Conservation (phyloP, 768 basidiomycete species). For the Leccinum sublutescens region DNA sequence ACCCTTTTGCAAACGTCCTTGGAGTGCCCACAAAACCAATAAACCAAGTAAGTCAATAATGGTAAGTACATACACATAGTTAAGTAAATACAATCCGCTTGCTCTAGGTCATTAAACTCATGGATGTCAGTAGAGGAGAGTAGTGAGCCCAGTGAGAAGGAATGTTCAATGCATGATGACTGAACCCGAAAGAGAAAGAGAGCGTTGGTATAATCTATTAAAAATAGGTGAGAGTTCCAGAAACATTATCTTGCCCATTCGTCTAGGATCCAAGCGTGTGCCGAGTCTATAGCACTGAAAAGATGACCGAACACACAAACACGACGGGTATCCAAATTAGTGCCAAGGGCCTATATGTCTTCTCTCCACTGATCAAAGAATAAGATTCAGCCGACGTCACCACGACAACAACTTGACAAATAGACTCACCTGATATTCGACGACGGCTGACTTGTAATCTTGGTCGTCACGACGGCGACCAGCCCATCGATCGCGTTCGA, state of each 20-base stretch:
- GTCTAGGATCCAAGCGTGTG: not conserved
- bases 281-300: conserved; percentile 13
- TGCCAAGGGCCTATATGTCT: conserved; percentile 8
- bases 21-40: not conserved
- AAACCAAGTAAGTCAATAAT: not conserved
- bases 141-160: not conserved
- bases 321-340: conserved; percentile 15
- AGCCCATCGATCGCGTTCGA: conserved; percentile 76
- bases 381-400: conserved; percentile 1
- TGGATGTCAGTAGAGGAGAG: not conserved
- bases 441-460: conserved; percentile 47
- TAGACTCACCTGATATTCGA: conserved; percentile 23
- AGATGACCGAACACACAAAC: conserved; percentile 10
- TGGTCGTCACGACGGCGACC: conserved; percentile 75
- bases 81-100: not conserved
- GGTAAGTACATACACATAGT: not conserved
- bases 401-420: not conserved
- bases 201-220: not conserved
- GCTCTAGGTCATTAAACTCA: not conserved
- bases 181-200: not conserved
- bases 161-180: not conserved
- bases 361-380: conserved; percentile 1
- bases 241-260: not conserved
- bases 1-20: not conserved
- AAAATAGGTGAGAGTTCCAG: not conserved